Conservation (phyloP, 306 rosid genomes). For the Vicia villosa region DNA sequence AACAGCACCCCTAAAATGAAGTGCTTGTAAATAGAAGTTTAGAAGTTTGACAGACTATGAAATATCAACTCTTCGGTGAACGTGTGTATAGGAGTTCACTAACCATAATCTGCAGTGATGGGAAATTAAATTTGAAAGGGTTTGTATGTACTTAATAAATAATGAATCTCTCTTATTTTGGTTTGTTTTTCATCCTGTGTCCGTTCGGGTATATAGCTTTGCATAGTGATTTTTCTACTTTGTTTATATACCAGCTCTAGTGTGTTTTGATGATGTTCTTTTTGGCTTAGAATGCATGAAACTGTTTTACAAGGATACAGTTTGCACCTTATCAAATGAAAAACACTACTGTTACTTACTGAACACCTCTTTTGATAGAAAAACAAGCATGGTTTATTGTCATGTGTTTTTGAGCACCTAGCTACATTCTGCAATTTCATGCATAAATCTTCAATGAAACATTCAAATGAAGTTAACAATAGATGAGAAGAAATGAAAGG, state of each 20-base stretch:
- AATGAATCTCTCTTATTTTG: background rate
- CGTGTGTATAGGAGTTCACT: constrained; percentile 41
- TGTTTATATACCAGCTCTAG: background rate
- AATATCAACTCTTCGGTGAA: constrained; percentile 31
- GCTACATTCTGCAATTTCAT: constrained; percentile 52
- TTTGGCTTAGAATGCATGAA: background rate
- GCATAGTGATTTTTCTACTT: constrained; percentile 5
- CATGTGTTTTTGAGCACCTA: constrained; percentile 66
- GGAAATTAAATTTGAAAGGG: constrained; percentile 43
- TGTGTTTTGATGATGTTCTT: constrained; percentile 21
- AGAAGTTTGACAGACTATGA: constrained; percentile 35
- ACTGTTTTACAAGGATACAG: background rate
- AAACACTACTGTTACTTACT: background rate
- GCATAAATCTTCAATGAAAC: background rate
- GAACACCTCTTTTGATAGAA: constrained; percentile 56
- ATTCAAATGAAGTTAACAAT: background rate
- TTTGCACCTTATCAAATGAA: background rate
- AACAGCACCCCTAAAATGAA: constrained; percentile 32
- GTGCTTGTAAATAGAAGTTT: constrained; percentile 54
- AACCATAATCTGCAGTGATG: constrained; percentile 36
- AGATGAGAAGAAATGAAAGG: too few relatives aligned
- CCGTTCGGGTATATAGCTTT: background rate
- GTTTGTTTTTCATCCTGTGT: background rate
- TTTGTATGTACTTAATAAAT: constrained; percentile 27
- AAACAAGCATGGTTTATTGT: constrained; percentile 73